These are phyloP conservation scores for Dysphania ambrosioides DNA, from an alignment of 148 eudicot species.

Conservation along the genomic window DNA sequence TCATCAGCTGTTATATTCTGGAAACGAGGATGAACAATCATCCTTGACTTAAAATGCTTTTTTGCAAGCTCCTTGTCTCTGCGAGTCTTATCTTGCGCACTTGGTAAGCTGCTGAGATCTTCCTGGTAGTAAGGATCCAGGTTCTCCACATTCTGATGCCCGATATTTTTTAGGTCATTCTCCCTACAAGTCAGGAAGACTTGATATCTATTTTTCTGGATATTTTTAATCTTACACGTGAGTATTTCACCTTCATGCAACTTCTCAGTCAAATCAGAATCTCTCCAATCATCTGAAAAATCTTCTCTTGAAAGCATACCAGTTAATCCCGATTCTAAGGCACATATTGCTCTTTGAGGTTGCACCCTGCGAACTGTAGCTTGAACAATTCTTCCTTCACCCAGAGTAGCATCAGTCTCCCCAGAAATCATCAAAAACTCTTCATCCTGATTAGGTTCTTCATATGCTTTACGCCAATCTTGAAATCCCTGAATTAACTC, in stretches of 20 bases:
- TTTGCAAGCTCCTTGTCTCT: slow-evolving; percentile 82
- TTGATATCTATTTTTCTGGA: slow-evolving; percentile 67
- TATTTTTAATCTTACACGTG: slow-evolving; percentile 71
- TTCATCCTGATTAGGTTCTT: slow-evolving; percentile 72
- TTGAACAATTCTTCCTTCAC: slow-evolving; percentile 88
- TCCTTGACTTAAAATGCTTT: slow-evolving; percentile 86
- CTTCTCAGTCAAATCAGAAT: slow-evolving; percentile 80
- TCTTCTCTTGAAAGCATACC: slow-evolving; percentile 79
- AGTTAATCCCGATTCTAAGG: slow-evolving; percentile 79
- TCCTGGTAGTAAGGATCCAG: slow-evolving; percentile 83
- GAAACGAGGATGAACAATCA: slow-evolving; percentile 94
- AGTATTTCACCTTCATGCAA: slow-evolving; percentile 80
- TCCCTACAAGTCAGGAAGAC: slow-evolving; percentile 76
- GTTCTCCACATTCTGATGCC: slow-evolving; percentile 39
- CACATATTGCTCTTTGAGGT: slow-evolving; percentile 69
- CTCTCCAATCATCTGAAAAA: slow-evolving; percentile 81
- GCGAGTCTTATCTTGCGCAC: slow-evolving; percentile 68
- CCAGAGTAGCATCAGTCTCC: slow-evolving; percentile 76
- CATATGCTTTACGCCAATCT: slow-evolving; percentile 74
- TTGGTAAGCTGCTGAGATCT: slow-evolving; percentile 54
- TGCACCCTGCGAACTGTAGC: slow-evolving; percentile 90
- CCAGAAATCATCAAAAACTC: slow-evolving; percentile 86
- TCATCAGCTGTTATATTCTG: slow-evolving; percentile 89
- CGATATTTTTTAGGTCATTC: slow-evolving; percentile 61
- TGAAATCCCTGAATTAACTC: slow-evolving; percentile 94